phyloP scores from a whole-genome alignment of 305 asterid genomes.

The Fraxinus ornus region DNA sequence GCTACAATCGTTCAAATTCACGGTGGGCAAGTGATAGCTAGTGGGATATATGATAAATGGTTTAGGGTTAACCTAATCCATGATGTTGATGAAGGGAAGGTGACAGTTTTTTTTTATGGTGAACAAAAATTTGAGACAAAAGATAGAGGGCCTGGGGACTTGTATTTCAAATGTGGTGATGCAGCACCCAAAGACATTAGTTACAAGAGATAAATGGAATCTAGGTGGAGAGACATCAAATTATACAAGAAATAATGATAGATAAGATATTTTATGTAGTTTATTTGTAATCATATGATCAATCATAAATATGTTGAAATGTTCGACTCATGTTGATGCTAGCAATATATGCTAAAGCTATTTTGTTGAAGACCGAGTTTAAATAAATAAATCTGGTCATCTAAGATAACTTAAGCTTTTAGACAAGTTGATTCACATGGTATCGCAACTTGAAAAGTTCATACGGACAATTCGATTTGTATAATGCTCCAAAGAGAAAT shows the following conservation, averaged over 20 bases:
- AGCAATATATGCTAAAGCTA: background rate
- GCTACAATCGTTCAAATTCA: too few species aligned
- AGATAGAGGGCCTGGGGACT: background rate
- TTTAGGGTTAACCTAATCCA: conserved; percentile 31
- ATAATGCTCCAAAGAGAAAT: background rate
- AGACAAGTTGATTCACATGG: background rate
- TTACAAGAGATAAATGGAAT: conserved; percentile 10
- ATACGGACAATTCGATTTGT: background rate
- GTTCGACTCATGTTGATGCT: background rate
- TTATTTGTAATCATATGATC: background rate
- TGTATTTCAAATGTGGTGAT: background rate
- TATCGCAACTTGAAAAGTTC: background rate
- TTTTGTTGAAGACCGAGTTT: background rate
- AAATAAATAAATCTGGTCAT: background rate
- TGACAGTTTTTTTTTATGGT: conserved; percentile 11
- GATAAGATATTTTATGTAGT: background rate
- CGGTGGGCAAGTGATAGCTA: conserved; percentile 13
- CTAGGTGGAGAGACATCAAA: conserved; percentile 27
- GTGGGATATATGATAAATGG: conserved; percentile 28
- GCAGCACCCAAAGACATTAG: conserved; percentile 22
- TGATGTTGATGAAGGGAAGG: conserved; percentile 30
- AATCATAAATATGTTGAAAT: background rate
- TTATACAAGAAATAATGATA: conserved; percentile 14
- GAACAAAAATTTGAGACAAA: background rate
- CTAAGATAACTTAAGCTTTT: background rate